phyloP scores from a whole-genome alignment of 352 stramenopile species.

The Poterioochromonas sp. region DNA sequence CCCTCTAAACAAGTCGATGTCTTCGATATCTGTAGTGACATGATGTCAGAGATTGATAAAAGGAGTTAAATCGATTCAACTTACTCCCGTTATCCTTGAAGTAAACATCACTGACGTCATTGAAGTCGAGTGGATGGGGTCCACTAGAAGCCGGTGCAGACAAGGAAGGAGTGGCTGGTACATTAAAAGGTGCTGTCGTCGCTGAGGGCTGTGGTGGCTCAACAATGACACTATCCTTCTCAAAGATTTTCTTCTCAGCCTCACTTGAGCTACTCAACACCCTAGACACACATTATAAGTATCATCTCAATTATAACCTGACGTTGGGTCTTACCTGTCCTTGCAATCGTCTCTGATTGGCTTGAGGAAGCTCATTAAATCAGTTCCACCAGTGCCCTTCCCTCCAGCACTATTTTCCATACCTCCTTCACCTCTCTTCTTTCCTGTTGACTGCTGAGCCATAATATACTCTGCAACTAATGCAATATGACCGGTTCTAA shows the following conservation, averaged over 20 bases:
- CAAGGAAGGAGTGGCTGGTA: neutral
- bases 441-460: neutral
- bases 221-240: neutral
- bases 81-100: neutral
- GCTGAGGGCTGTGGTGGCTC: neutral
- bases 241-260: neutral
- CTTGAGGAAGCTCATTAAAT: slow-evolving; percentile 24
- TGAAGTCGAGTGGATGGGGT: neutral
- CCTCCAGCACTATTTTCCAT: slow-evolving; percentile 16
- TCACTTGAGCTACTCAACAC: neutral
- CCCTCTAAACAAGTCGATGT: neutral
- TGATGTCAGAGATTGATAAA: neutral
- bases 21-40: neutral
- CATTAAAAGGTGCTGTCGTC: neutral
- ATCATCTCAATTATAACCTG: neutral
- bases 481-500: slow-evolving; percentile 10
- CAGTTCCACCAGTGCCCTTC: slow-evolving; percentile 25
- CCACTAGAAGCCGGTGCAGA: neutral
- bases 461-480: slow-evolving; percentile 23
- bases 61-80: neutral
- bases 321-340: neutral
- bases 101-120: neutral
- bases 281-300: neutral
- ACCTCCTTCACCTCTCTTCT: neutral
- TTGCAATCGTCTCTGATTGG: slow-evolving; percentile 2